phyloP scores from a whole-genome alignment of 1,139 yeast species.

The Scheffersomyces quercinus region DNA sequence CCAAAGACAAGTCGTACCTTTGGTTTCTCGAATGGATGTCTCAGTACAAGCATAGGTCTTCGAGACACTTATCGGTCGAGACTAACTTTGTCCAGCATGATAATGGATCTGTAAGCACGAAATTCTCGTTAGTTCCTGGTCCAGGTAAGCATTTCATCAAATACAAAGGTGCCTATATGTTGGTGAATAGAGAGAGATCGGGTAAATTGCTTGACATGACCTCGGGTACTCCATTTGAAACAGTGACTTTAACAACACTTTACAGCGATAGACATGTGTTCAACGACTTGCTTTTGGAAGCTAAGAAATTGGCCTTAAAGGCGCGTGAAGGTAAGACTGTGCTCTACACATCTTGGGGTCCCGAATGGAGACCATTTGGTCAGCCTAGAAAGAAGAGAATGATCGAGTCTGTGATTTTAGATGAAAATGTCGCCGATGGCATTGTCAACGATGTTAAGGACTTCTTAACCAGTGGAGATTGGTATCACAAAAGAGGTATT shows the following conservation, averaged over 20 bases:
- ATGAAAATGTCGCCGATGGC: constrained; percentile 65
- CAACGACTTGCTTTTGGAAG: constrained; percentile 74
- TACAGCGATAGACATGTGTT: constrained; percentile 78
- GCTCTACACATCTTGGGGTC: constrained; percentile 92
- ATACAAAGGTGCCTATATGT: constrained; percentile 86
- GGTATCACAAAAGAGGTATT: constrained; percentile 96
- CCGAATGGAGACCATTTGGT: constrained; percentile 99
- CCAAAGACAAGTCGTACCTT: constrained; percentile 87
- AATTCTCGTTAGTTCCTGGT: constrained; percentile 93
- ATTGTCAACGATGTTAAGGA: constrained; percentile 75
- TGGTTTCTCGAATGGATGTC: constrained; percentile 99
- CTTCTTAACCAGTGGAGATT: constrained; percentile 74
- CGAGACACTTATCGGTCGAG: constrained; percentile 88
- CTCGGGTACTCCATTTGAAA: constrained; percentile 92
- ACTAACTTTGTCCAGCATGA: constrained; percentile 88
- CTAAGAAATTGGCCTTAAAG: constrained; percentile 78
- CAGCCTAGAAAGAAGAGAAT: constrained; percentile 88
- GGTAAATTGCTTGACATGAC: constrained; percentile 88
- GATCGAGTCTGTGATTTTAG: constrained; percentile 83
- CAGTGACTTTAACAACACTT: constrained; percentile 86
- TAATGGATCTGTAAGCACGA: constrained; percentile 87
- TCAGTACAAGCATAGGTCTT: constrained; percentile 65
- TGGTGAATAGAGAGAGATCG: constrained; percentile 86
- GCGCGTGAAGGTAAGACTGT: constrained; percentile 94
- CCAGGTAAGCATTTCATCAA: constrained; percentile 90